phyloP scores from a whole-genome alignment of 352 stramenopile genomes.

The Globisporangium nodosum region DNA sequence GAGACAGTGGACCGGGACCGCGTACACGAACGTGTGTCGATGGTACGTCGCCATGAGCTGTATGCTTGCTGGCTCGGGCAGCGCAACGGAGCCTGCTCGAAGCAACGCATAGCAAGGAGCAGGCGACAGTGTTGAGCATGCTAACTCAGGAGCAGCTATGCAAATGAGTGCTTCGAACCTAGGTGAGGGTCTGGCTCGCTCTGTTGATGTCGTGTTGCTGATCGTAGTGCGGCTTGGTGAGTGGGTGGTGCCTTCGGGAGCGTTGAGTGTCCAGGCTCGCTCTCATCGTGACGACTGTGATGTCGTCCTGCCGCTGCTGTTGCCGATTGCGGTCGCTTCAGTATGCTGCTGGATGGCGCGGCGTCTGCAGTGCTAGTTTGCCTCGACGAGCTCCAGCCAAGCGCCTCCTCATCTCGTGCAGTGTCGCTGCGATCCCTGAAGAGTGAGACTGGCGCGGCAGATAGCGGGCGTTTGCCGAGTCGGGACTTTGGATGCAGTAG shows the following conservation, averaged over 20 bases:
- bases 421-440: constrained; percentile 6
- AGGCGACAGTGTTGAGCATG: neutral
- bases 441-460: constrained; percentile 8
- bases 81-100: neutral
- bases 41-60: constrained; percentile 10
- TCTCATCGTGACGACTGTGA: neutral
- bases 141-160: neutral
- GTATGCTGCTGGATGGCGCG: neutral
- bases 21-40: constrained; percentile 62
- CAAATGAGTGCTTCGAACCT: neutral
- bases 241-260: neutral
- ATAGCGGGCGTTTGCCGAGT: constrained; percentile 5
- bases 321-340: constrained; percentile 5
- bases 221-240: neutral
- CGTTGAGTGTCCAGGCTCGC: neutral
- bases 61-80: neutral
- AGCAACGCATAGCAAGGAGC: neutral
- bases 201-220: neutral
- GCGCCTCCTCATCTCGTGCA: neutral
- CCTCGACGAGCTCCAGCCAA: neutral
- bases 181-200: neutral
- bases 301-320: neutral
- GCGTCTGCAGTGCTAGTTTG: neutral
- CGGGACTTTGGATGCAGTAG: constrained; percentile 7
- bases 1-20: constrained; percentile 50